Base-by-base conservation (phyloP, 495 filamentous ascomycete genomes). In the Talaromyces stipitatus region DNA sequence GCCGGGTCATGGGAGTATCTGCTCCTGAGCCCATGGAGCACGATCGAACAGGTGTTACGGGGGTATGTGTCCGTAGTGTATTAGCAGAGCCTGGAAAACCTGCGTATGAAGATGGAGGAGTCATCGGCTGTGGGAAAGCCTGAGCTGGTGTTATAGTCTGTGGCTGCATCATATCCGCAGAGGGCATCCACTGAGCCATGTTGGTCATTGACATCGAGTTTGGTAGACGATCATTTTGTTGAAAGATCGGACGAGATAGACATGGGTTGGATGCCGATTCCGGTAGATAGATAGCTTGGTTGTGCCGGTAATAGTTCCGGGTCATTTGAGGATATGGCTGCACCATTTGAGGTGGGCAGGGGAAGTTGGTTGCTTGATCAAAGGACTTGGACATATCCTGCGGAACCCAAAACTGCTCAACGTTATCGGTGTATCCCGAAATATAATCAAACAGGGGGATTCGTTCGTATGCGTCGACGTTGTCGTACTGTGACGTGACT, bases 201-300 rank as follows among this genome's bases (percentile, higher is more conserved):
- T 74, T 75, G 10, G 62, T 60, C 72, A 76, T 75, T n/a, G 74
- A 76, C 27, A 69, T 68, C 2, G 72, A 75, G 26, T 68, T 71
- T 2, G 73, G 61, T 2, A 77, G 50, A 2, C 72, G 67, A 52
- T 76, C 74, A 2, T 65, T 62, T 32, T 75, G 72, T 47, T 66
- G 70, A 58, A 77, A 76, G 50, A 77, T 77, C 0, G 74, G 64
- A n/a, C 72, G 66, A 22, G 74, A 76, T 28, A 76, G 52, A 33
- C 73, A 77, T 0, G 72, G 72, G 24, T 76, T 76, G 30, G 74
- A 72, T 7, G 66, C 64, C 3, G 72, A 76, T 41, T 74, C 72
- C 0, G 74, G 72, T 9, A 77, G 59, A 36, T 74, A 77, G 1
- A 63, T 53, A 4, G 69, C 38, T 48, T 62, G 65, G 33, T 71